Conservation (phyloP, 2,329 filamentous ascomycete genomes). For the Cryphonectria radicalis region DNA sequence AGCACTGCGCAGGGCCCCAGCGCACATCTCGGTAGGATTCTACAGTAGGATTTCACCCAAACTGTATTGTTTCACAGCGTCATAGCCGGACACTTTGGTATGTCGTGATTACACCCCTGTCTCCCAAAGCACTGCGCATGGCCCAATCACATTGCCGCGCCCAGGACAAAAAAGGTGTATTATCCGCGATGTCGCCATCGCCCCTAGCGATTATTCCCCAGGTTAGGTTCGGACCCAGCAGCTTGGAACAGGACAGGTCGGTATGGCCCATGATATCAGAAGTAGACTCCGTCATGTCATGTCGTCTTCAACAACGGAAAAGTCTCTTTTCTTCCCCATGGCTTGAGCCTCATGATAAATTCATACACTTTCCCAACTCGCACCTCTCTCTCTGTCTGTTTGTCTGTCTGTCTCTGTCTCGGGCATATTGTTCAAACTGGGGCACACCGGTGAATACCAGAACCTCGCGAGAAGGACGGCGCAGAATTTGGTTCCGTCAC, state of each 20-base stretch:
- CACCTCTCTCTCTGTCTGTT: not conserved
- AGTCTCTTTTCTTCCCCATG: not conserved
- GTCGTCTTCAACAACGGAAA: not conserved
- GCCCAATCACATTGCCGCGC: slow-evolving; percentile 17
- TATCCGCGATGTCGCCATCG: slow-evolving; percentile 27
- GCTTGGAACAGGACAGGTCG: not conserved
- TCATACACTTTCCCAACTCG: not conserved
- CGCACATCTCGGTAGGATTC: not conserved
- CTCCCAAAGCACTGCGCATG: not conserved
- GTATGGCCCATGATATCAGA: not conserved
- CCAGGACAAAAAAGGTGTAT: slow-evolving; percentile 1
- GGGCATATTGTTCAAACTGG: not conserved
- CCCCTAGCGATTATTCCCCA: slow-evolving; percentile 27
- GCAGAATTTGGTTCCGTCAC: not conserved
- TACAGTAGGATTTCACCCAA: not conserved
- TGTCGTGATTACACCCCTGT: slow-evolving; percentile 18
- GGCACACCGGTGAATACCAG: not conserved
- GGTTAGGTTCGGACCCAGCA: slow-evolving; percentile 1
- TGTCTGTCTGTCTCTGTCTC: not conserved
- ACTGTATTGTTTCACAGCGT: not conserved
- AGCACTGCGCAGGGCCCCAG: not conserved
- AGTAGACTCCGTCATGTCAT: not conserved
- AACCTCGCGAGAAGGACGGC: not conserved
- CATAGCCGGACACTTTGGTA: slow-evolving; percentile 1
- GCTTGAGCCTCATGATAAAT: not conserved